Conservation (phyloP, 2,329 filamentous ascomycete species). For the Xylariales sp. region DNA sequence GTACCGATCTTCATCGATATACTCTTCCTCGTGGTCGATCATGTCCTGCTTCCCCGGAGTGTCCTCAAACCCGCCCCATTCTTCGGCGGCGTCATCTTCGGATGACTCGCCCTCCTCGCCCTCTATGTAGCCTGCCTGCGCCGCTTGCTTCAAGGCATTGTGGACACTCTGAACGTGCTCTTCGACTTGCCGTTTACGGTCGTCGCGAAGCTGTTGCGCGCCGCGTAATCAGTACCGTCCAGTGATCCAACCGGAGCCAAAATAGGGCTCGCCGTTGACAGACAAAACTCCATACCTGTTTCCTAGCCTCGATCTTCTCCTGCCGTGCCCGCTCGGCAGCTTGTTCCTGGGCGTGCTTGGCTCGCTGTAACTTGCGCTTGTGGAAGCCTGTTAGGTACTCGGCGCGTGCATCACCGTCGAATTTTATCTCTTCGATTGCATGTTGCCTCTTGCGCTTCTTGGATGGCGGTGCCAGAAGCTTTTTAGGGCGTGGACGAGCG, state of each 20-base stretch:
- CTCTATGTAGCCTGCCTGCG: slow-evolving; percentile 58
- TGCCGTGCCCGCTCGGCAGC: slow-evolving; percentile 80
- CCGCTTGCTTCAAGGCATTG: slow-evolving; percentile 72
- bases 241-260: background rate
- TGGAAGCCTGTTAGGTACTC: slow-evolving; percentile 97
- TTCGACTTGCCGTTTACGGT: slow-evolving; percentile 83
- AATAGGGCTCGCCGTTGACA: background rate
- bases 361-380: slow-evolving; percentile 89
- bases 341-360: slow-evolving; percentile 85
- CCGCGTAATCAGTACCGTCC: slow-evolving; percentile 1
- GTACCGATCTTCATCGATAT: slow-evolving; percentile 94
- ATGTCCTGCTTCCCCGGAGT: slow-evolving; percentile 54
- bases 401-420: slow-evolving; percentile 81
- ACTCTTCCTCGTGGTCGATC: slow-evolving; percentile 88
- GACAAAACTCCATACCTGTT: slow-evolving; percentile 69
- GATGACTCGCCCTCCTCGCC: slow-evolving; percentile 49
- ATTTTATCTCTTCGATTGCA: slow-evolving; percentile 81
- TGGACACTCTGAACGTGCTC: slow-evolving; percentile 84
- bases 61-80: slow-evolving; percentile 76
- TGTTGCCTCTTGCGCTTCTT: slow-evolving; percentile 74
- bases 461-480: slow-evolving; percentile 67
- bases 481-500: slow-evolving; percentile 69
- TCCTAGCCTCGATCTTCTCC: slow-evolving; percentile 78
- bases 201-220: slow-evolving; percentile 76
- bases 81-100: slow-evolving; percentile 49